A percentile compares a stretch with the other conserved stretches of the same genome.
Evolutionary conservation across 2,329 filamentous ascomycete species (phyloP).

Genomic region (Cercospora sesami): DNA sequence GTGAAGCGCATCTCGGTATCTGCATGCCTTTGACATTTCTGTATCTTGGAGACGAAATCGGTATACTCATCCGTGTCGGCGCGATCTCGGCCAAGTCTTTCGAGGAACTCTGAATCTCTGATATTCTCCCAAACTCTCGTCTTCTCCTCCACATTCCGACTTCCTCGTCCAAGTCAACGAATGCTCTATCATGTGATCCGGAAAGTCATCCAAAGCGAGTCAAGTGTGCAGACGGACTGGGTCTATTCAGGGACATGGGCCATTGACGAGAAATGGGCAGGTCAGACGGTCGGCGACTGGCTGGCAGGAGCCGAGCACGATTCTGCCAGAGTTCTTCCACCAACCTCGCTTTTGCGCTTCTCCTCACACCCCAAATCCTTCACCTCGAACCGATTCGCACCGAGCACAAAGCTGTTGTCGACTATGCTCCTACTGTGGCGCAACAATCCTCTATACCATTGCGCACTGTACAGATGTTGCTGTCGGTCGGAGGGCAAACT

Average conservation of each 20-base stretch:
- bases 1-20: not conserved
- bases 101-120: not conserved
- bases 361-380: not conserved
- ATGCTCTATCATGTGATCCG: not conserved
- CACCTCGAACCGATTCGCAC: not conserved
- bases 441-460: not conserved
- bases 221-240: slow-evolving; percentile 2
- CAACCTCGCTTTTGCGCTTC: slow-evolving; percentile 1
- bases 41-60: not conserved
- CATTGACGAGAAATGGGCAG: not conserved
- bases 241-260: not conserved
- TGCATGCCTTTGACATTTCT: not conserved
- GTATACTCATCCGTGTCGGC: not conserved
- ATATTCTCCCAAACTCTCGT: not conserved
- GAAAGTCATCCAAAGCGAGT: not conserved
- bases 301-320: not conserved
- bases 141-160: slow-evolving; percentile 12
- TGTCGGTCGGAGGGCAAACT: not conserved
- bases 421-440: not conserved
- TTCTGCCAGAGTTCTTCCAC: slow-evolving; percentile 8
- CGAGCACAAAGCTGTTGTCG: not conserved
- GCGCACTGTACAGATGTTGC: not conserved
- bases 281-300: not conserved
- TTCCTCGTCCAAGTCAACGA: not conserved
- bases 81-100: not conserved